A percentile compares a stretch with the other conserved stretches of the same genome.
These are phyloP conservation scores for Claviceps quebecensis DNA, from an alignment of 2,329 filamentous ascomycete species.

Conservation along the genomic window DNA sequence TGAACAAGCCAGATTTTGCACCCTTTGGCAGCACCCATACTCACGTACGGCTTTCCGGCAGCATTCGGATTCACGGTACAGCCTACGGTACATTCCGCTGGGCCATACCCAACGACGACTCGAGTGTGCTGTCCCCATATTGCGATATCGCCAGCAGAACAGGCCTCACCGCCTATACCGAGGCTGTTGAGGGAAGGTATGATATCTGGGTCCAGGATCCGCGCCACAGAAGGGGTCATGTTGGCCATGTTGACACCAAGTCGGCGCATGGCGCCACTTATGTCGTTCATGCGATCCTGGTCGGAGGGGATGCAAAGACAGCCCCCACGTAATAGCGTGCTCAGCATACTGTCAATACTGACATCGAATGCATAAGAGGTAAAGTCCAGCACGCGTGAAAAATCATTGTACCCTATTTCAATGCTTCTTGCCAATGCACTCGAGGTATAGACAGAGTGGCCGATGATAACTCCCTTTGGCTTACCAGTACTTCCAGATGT, in stretches of 20 bases:
- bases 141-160: slow-evolving; percentile 2
- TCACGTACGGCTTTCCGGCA: neutral
- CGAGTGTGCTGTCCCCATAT: neutral
- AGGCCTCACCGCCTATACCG: slow-evolving; percentile 1
- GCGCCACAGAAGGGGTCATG: slow-evolving; percentile 24
- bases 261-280: slow-evolving; percentile 26
- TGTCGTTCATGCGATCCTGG: slow-evolving; percentile 32
- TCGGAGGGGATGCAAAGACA: slow-evolving; percentile 8
- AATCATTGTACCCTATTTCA: neutral
- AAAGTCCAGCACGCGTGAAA: slow-evolving; percentile 6
- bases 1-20: slow-evolving; percentile 3
- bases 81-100: neutral
- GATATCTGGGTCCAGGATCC: neutral
- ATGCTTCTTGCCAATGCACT: slow-evolving; percentile 2
- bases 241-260: slow-evolving; percentile 28
- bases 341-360: slow-evolving; percentile 2
- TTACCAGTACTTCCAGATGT: slow-evolving; percentile 7
- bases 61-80: slow-evolving; percentile 1
- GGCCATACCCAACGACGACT: slow-evolving; percentile 1
- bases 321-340: slow-evolving; percentile 3
- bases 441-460: slow-evolving; percentile 5
- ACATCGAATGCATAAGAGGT: slow-evolving; percentile 7
- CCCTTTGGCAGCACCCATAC: slow-evolving; percentile 1
- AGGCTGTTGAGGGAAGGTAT: slow-evolving; percentile 1
- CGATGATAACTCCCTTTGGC: slow-evolving; percentile 13